phyloP scores from a whole-genome alignment of 768 basidiomycete species.

The Mycena indigotica region DNA sequence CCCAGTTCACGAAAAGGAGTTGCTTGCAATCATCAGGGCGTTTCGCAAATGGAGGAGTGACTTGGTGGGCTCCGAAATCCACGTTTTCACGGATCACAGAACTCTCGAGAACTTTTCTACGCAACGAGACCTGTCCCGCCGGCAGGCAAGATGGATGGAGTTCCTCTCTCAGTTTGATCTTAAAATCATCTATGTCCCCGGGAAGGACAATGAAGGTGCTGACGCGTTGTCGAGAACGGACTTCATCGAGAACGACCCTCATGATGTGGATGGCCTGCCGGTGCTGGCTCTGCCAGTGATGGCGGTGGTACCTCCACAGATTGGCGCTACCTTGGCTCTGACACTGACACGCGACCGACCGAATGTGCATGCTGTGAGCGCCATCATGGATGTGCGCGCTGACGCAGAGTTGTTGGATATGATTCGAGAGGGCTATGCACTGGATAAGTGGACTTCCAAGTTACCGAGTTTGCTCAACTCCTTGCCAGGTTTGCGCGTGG shows the following conservation, averaged over 20 bases:
- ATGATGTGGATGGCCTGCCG: not conserved
- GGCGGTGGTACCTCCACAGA: not conserved
- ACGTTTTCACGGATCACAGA: slow-evolving; percentile 39
- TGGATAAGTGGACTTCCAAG: slow-evolving; percentile 14
- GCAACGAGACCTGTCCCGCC: slow-evolving; percentile 34
- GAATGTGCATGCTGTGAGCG: not conserved
- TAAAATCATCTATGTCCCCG: slow-evolving; percentile 36
- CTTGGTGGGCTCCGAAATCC: slow-evolving; percentile 26
- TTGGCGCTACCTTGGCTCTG: not conserved
- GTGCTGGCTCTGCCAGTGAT: not conserved
- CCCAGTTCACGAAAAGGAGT: slow-evolving; percentile 41
- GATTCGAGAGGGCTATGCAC: slow-evolving; percentile 3
- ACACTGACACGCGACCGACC: not conserved
- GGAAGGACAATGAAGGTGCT: slow-evolving; percentile 36
- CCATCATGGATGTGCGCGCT: not conserved
- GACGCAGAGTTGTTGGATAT: not conserved
- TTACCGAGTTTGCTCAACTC: not conserved
- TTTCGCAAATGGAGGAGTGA: slow-evolving; percentile 30
- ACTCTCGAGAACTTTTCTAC: slow-evolving; percentile 36
- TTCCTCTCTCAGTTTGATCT: slow-evolving; percentile 38
- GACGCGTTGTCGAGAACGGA: slow-evolving; percentile 38
- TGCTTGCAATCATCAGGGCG: slow-evolving; percentile 37
- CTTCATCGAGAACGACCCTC: not conserved
- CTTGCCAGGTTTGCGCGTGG: not conserved
- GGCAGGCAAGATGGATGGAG: slow-evolving; percentile 38